These are phyloP conservation scores for Pichia scutulata DNA, from an alignment of 805 yeast species.

Conservation along the genomic window DNA sequence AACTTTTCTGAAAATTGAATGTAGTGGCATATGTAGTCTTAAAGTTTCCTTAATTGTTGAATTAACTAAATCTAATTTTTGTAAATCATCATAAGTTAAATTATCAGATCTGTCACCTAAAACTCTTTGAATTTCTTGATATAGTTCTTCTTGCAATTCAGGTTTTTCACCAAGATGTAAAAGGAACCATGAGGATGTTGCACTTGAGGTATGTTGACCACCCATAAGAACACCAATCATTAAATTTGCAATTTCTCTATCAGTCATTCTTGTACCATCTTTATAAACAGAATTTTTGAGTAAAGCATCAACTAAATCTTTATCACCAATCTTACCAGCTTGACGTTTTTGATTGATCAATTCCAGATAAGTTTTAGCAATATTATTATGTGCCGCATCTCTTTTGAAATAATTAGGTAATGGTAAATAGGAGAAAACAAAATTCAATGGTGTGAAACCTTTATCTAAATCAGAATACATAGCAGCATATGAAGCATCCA, in stretches of 20 bases:
- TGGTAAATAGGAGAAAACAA: conserved; percentile 92
- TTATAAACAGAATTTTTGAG: conserved; percentile 79
- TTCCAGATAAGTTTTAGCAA: conserved; percentile 72
- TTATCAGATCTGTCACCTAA: conserved; percentile 45
- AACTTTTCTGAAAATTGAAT: conserved; percentile 91
- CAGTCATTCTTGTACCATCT: conserved; percentile 92
- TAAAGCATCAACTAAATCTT: conserved; percentile 85
- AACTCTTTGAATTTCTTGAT: conserved; percentile 62
- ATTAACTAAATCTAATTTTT: conserved; percentile 72
- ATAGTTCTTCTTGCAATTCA: conserved; percentile 74
- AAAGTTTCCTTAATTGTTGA: conserved; percentile 86
- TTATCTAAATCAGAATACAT: conserved; percentile 88
- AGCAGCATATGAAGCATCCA: conserved; percentile 76
- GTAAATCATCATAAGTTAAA: conserved; percentile 74
- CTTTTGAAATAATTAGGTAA: conserved; percentile 67
- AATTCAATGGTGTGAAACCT: conserved; percentile 94
- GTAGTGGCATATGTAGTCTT: conserved; percentile 94
- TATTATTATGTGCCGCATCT: conserved; percentile 79
- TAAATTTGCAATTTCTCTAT: conserved; percentile 87
- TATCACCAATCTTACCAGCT: conserved; percentile 63
- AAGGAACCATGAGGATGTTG: conserved; percentile 93
- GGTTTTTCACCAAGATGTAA: conserved; percentile 86
- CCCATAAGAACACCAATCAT: conserved; percentile 97
- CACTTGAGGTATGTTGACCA: conserved; percentile 96
- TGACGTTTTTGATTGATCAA: conserved; percentile 69